A percentile compares a stretch with the other conserved stretches of the same genome.
Evolutionary conservation across 2,329 filamentous ascomycete species (phyloP).

Genomic region (Ceratocystiopsis sp.): DNA sequence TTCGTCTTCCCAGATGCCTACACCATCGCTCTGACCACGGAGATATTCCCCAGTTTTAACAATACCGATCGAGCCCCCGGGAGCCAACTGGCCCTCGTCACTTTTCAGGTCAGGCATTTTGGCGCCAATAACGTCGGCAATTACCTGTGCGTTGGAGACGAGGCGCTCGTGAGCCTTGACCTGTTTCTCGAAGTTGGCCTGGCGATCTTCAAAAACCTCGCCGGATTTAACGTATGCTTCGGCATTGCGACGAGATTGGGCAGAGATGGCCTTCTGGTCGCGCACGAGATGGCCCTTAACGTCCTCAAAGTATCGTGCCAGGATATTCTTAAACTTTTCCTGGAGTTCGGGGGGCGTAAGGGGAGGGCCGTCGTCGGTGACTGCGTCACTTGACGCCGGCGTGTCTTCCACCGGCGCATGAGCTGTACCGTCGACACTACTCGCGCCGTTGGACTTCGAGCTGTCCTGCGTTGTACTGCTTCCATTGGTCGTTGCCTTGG

Average conservation of each 20-base stretch:
- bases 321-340: conserved; percentile 69
- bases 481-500: background rate
- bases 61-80: conserved; percentile 70
- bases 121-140: conserved; percentile 72
- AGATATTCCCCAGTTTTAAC: conserved; percentile 91
- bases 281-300: conserved; percentile 74
- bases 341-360: conserved; percentile 62
- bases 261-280: conserved; percentile 79
- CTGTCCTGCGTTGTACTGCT: too few species aligned
- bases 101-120: conserved; percentile 93
- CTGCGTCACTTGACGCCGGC: conserved; percentile 15
- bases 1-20: conserved; percentile 97
- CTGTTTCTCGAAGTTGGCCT: conserved; percentile 88
- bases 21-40: conserved; percentile 72
- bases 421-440: too few species aligned
- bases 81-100: conserved; percentile 46
- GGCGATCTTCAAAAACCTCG: conserved; percentile 93
- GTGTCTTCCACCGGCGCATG: conserved; percentile 29
- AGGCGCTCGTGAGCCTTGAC: conserved; percentile 84
- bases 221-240: conserved; percentile 98
- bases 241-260: conserved; percentile 83
- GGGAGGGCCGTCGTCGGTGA: conserved; percentile 41
- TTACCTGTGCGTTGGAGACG: conserved; percentile 71
- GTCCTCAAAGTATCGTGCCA: conserved; percentile 81
- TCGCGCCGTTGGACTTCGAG: too few species aligned